phyloP scores from a whole-genome alignment of 2,329 filamentous ascomycete genomes.

The Aspergillus transmontanensis region DNA sequence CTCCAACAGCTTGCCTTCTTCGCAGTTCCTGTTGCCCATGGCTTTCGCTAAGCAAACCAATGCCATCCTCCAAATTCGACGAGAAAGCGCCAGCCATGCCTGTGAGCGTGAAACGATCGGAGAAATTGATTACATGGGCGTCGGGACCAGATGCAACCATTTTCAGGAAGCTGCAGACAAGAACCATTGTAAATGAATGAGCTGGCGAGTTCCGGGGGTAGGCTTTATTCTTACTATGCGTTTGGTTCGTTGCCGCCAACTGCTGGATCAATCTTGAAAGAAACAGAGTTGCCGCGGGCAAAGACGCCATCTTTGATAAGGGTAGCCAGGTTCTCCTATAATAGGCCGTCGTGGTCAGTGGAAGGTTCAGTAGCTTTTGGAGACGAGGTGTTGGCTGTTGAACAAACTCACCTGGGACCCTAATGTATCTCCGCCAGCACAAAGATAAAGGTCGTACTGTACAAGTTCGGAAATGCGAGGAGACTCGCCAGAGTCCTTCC shows the following conservation, averaged over 20 bases:
- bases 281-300: conserved; percentile 44
- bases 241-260: conserved; percentile 52
- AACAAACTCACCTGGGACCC: conserved; percentile 46
- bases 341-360: conserved; percentile 1
- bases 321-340: conserved; percentile 44
- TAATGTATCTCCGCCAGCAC: conserved; percentile 60
- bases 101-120: conserved; percentile 64
- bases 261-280: conserved; percentile 47
- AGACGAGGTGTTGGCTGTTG: not conserved
- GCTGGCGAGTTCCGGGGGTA: not conserved
- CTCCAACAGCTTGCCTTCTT: conserved; percentile 33
- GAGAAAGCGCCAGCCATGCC: conserved; percentile 66
- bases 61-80: conserved; percentile 31
- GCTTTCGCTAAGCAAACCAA: conserved; percentile 33
- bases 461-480: conserved; percentile 54
- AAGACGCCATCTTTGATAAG: conserved; percentile 44
- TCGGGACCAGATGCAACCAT: conserved; percentile 59
- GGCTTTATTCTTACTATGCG: conserved; percentile 54
- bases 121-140: conserved; percentile 62
- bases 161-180: conserved; percentile 55
- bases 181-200: not conserved
- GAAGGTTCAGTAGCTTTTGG: not conserved
- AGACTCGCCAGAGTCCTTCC: conserved; percentile 57
- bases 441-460: conserved; percentile 61
- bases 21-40: conserved; percentile 25